Percentiles rank a stretch among this genome's conserved stretches.
Evolutionary conservation across 2,329 filamentous ascomycete species (phyloP).

Genomic region (Monilinia fructicola): DNA sequence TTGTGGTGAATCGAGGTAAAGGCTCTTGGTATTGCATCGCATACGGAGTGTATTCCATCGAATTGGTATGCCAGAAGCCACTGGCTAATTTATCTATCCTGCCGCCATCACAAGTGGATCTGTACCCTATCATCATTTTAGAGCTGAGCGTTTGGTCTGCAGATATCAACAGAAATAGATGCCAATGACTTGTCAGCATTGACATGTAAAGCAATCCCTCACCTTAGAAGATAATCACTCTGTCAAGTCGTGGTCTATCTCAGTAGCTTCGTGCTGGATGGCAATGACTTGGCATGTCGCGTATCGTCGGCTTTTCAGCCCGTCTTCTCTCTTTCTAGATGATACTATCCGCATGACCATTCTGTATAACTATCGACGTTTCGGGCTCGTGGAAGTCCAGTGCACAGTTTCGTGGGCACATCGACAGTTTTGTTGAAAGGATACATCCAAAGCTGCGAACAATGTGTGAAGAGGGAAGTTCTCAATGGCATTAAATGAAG

Average conservation of each 20-base stretch:
- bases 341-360: slow-evolving; percentile 17
- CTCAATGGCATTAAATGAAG: neutral
- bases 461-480: slow-evolving; percentile 1
- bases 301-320: slow-evolving; percentile 14
- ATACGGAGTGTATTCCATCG: too few species aligned
- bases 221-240: neutral
- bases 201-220: neutral
- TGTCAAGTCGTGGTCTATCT: neutral
- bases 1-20: neutral
- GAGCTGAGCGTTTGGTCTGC: neutral
- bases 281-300: neutral
- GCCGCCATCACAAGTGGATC: neutral
- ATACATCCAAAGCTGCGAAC: neutral
- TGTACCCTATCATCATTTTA: neutral
- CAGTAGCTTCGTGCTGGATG: neutral
- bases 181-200: neutral
- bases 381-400: slow-evolving; percentile 1
- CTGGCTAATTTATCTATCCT: neutral
- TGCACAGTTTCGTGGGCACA: neutral
- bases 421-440: neutral
- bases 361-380: slow-evolving; percentile 12
- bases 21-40: neutral
- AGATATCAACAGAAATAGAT: neutral
- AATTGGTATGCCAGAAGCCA: slow-evolving; percentile 10
- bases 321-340: neutral